Percentiles rank a stretch among this genome's conserved stretches.
Conservation (phyloP, 2,329 filamentous ascomycete genomes). For the Cercospora sesami region DNA sequence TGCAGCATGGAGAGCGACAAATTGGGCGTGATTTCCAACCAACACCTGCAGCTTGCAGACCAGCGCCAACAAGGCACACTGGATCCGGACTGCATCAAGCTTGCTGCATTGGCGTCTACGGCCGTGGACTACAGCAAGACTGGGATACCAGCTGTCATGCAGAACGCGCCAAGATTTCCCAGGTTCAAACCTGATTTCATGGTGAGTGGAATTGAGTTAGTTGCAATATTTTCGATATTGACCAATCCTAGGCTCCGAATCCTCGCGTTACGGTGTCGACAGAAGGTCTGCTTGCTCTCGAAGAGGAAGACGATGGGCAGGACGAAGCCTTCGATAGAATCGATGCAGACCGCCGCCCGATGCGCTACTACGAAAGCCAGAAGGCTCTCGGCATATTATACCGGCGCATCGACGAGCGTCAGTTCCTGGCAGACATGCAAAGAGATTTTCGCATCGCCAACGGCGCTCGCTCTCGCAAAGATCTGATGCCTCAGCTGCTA, state of each 20-base stretch:
- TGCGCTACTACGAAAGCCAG: slow-evolving; percentile 65
- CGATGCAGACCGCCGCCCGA: slow-evolving; percentile 32
- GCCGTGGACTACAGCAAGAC: slow-evolving; percentile 52
- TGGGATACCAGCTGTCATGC: slow-evolving; percentile 56
- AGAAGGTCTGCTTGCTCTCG: slow-evolving; percentile 51
- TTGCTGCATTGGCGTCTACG: slow-evolving; percentile 44
- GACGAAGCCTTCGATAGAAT: slow-evolving; percentile 44
- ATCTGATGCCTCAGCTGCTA: slow-evolving; percentile 41
- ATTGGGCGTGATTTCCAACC: slow-evolving; percentile 45
- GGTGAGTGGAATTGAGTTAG: slow-evolving; percentile 22
- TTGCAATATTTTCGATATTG: neutral
- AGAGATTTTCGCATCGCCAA: slow-evolving; percentile 23
- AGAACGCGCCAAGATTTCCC: slow-evolving; percentile 49
- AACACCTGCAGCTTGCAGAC: slow-evolving; percentile 47
- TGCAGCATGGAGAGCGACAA: slow-evolving; percentile 56
- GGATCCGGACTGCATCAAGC: slow-evolving; percentile 39
- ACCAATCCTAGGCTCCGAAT: slow-evolving; percentile 40
- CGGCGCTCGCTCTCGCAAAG: slow-evolving; percentile 12
- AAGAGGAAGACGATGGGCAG: slow-evolving; percentile 49
- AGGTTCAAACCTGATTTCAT: slow-evolving; percentile 55
- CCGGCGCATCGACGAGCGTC: slow-evolving; percentile 69
- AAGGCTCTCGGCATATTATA: slow-evolving; percentile 72
- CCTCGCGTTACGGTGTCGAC: slow-evolving; percentile 47
- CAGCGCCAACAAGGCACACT: slow-evolving; percentile 36
- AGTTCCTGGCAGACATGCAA: slow-evolving; percentile 59